A percentile compares a stretch with the other conserved stretches of the same genome.
Evolutionary conservation across 768 basidiomycete species (phyloP).

Genomic region (Tylopilus balloui): DNA sequence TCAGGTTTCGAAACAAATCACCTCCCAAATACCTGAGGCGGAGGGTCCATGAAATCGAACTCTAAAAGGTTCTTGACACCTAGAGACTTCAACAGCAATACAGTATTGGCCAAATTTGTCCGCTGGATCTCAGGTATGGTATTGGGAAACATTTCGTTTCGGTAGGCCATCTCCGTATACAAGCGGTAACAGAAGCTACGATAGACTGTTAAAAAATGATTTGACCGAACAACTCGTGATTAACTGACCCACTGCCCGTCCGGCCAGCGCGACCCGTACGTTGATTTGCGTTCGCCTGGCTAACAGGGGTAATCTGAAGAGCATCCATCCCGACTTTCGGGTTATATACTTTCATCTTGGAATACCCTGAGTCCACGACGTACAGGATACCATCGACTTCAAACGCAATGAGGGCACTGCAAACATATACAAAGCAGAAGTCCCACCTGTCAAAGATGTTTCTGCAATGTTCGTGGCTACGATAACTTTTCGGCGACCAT

Average conservation of each 20-base stretch:
- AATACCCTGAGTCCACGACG: constrained; percentile 95
- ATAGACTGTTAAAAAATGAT: constrained; percentile 1
- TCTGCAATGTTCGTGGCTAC: constrained; percentile 99
- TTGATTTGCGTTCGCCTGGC: constrained; percentile 97
- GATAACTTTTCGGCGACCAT: constrained; percentile 94
- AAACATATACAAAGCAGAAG: not conserved
- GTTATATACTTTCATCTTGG: constrained; percentile 98
- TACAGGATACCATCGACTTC: constrained; percentile 95
- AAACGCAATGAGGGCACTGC: constrained; percentile 4
- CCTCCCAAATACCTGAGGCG: constrained; percentile 69
- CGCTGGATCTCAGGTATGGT: constrained; percentile 99
- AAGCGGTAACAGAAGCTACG: constrained; percentile 89
- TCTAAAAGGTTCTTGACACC: constrained; percentile 97
- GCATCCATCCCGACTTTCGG: constrained; percentile 99
- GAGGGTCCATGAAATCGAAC: constrained; percentile 99
- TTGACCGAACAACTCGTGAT: not conserved
- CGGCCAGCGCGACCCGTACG: constrained; percentile 94
- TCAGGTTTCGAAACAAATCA: not conserved
- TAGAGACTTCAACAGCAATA: constrained; percentile 87
- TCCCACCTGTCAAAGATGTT: constrained; percentile 85
- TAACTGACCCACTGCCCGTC: constrained; percentile 85
- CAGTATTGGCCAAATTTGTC: constrained; percentile 96
- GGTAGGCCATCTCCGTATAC: constrained; percentile 94
- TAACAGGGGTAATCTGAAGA: constrained; percentile 97
- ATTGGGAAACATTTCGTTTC: constrained; percentile 92